Conservation (phyloP, 2,329 filamentous ascomycete genomes). For the Karstenula rhodostoma region DNA sequence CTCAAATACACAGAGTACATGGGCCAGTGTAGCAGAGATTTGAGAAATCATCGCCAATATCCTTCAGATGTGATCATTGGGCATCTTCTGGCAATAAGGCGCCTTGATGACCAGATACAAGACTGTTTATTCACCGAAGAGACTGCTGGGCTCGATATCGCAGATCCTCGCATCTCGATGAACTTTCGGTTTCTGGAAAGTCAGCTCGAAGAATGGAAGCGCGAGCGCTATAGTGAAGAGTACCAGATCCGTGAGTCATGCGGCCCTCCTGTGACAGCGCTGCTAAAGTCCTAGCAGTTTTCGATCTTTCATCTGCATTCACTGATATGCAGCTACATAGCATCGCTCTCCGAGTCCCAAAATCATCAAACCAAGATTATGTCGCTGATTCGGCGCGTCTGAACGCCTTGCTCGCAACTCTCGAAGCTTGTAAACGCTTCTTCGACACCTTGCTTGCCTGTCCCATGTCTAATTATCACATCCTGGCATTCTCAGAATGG, state of each 20-base stretch:
- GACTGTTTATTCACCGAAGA: constrained; percentile 36
- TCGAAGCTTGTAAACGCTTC: constrained; percentile 71
- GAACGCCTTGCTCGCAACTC: constrained; percentile 33
- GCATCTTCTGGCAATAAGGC: constrained; percentile 35
- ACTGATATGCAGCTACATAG: constrained; percentile 40
- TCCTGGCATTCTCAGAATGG: constrained; percentile 45
- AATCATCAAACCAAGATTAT: constrained; percentile 1
- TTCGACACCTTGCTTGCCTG: constrained; percentile 76
- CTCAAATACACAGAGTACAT: constrained; percentile 41
- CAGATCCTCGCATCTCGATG: constrained; percentile 39
- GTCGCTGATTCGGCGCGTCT: constrained; percentile 26
- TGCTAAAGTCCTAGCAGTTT: constrained; percentile 22
- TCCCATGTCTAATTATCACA: constrained; percentile 63
- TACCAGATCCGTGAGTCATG: constrained; percentile 31
- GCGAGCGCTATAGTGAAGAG: constrained; percentile 18
- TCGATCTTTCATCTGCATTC: constrained; percentile 38
- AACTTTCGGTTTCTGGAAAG: constrained; percentile 38
- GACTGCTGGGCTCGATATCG: constrained; percentile 30
- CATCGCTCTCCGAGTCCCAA: constrained; percentile 31
- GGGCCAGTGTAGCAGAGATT: constrained; percentile 32
- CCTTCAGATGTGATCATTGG: constrained; percentile 35
- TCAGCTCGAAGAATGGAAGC: constrained; percentile 38
- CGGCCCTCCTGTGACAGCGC: not conserved
- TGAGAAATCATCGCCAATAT: constrained; percentile 34
- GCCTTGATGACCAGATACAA: constrained; percentile 45